Evolutionary conservation across 495 filamentous ascomycete species (phyloP).

Genomic region (Penicillium cosmopolitanum): DNA sequence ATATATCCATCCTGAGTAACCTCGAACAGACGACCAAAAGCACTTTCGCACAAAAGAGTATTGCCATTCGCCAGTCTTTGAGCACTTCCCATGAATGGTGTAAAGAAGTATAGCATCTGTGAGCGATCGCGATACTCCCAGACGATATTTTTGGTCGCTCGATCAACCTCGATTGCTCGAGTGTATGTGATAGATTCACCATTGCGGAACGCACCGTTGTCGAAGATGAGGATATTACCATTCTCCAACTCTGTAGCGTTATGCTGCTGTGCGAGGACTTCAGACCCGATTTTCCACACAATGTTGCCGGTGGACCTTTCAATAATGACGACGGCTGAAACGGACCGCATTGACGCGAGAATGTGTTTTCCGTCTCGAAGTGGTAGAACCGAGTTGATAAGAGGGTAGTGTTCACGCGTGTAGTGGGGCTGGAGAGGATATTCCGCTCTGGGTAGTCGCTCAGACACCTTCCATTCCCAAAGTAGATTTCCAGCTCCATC

Average conservation of each 20-base stretch:
- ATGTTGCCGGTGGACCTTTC: constrained; percentile 40
- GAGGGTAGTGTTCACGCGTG: constrained; percentile 48
- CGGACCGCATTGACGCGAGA: constrained; percentile 45
- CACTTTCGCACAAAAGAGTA: constrained; percentile 47
- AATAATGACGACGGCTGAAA: constrained; percentile 48
- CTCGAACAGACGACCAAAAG: constrained; percentile 54
- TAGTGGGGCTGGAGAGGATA: constrained; percentile 46
- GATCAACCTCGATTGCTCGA: constrained; percentile 42
- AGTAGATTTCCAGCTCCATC: constrained; percentile 38
- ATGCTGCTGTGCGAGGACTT: constrained; percentile 48
- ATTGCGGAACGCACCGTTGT: constrained; percentile 50
- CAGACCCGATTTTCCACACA: constrained; percentile 45
- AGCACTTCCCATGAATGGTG: constrained; percentile 54
- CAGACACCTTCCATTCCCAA: constrained; percentile 49
- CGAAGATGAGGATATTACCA: constrained; percentile 50
- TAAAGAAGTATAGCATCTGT: constrained; percentile 51
- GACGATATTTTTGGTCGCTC: constrained; percentile 35
- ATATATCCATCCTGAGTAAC: constrained; percentile 44
- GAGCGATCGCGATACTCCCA: constrained; percentile 50
- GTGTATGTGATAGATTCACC: constrained; percentile 44
- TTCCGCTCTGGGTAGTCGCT: constrained; percentile 37
- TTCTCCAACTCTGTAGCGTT: constrained; percentile 42
- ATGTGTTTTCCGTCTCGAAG: constrained; percentile 43
- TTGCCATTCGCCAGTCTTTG: constrained; percentile 45
- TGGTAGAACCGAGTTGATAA: constrained; percentile 47